Percentiles rank a stretch among this genome's conserved stretches.
These are phyloP conservation scores for Aschersonia sp. DNA, from an alignment of 2,329 filamentous ascomycete species.

Conservation along the genomic window DNA sequence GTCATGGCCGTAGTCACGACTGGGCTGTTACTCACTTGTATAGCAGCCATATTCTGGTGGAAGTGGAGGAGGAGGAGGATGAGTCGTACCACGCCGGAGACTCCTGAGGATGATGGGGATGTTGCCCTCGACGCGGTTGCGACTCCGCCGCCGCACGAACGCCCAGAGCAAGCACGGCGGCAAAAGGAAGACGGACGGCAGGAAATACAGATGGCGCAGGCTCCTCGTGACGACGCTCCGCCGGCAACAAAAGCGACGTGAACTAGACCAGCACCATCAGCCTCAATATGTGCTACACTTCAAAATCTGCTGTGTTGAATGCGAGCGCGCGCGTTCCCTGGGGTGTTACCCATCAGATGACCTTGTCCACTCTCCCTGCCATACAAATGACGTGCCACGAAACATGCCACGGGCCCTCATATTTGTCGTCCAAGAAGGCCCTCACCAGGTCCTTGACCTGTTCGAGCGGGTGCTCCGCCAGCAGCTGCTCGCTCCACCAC, in stretches of 20 bases:
- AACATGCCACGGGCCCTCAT: slow-evolving; percentile 7
- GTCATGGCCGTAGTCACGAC: slow-evolving; percentile 7
- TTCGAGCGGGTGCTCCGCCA: slow-evolving; percentile 17
- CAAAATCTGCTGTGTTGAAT: too few species aligned
- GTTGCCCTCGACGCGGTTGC: background rate
- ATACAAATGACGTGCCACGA: background rate
- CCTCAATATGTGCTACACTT: too few species aligned
- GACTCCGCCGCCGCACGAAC: too few species aligned
- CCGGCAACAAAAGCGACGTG: too few species aligned
- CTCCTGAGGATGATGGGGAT: background rate
- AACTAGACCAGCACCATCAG: too few species aligned
- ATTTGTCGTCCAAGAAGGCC: slow-evolving; percentile 23
- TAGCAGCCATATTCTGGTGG: slow-evolving; percentile 4
- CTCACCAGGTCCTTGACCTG: slow-evolving; percentile 21
- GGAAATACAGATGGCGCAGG: too few species aligned
- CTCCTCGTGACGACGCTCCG: too few species aligned
- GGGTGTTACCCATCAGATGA: background rate
- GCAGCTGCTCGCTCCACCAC: slow-evolving; percentile 25
- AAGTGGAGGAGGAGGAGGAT: slow-evolving; percentile 1
- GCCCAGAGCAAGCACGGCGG: too few species aligned
- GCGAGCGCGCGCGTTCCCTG: too few species aligned
- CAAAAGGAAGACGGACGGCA: too few species aligned
- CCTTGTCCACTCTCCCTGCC: background rate
- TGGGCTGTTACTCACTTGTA: slow-evolving; percentile 3
- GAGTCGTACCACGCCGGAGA: background rate